Evolutionary conservation across 345 rosid species (phyloP).

Genomic region (Euphorbia pulcherrima): DNA sequence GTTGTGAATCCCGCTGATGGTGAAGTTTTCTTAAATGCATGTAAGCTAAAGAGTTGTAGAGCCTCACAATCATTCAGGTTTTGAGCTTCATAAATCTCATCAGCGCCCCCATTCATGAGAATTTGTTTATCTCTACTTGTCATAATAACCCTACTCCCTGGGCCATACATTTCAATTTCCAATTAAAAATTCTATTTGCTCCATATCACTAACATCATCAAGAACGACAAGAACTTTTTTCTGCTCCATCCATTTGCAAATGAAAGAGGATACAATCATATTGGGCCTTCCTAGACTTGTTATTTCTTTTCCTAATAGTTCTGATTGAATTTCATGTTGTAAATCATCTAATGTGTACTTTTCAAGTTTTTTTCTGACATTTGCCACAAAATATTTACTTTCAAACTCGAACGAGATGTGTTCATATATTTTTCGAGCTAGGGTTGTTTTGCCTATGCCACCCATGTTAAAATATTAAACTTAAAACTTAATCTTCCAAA

Average conservation of each 20-base stretch:
- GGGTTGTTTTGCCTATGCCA: not conserved
- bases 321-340: not conserved
- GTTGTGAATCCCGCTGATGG: not conserved
- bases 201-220: not conserved
- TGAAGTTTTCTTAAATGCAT: not conserved
- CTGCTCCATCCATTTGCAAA: not conserved
- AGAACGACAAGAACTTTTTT: not conserved
- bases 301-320: not conserved
- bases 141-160: slow-evolving; percentile 13
- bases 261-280: not conserved
- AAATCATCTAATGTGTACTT: not conserved
- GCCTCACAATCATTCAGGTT: not conserved
- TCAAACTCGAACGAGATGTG: not conserved
- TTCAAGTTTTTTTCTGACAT: slow-evolving; percentile 6
- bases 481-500: too few relatives aligned
- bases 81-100: slow-evolving; percentile 4
- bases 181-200: not conserved
- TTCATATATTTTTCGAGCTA: not conserved
- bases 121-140: slow-evolving; percentile 9
- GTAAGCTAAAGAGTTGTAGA: not conserved
- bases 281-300: not conserved
- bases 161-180: not conserved
- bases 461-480: too few relatives aligned
- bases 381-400: not conserved
- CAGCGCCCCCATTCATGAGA: not conserved